Percentiles rank a stretch among this genome's conserved stretches.
These are phyloP conservation scores for Dendrobium catenatum DNA, from an alignment of 106 monocot species.

Conservation along the genomic window DNA sequence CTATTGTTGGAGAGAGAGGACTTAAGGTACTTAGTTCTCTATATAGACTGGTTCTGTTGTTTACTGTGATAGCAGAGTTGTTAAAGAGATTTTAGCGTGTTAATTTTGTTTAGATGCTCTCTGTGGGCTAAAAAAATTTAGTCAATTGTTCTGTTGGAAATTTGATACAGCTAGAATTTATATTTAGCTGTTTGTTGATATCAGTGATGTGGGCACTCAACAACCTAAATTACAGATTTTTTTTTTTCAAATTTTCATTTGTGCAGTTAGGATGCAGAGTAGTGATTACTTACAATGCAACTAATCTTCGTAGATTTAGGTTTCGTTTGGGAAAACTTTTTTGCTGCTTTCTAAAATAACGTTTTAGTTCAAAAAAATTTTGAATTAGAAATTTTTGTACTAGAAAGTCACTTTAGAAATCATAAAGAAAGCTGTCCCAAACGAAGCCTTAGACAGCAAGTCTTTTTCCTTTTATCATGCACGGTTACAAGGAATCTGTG, in stretches of 20 bases:
- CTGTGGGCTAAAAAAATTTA: neutral
- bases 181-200: neutral
- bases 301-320: neutral
- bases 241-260: neutral
- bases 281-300: neutral
- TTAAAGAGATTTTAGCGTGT: neutral
- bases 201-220: neutral
- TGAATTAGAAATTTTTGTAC: too few relatives aligned
- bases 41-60: neutral
- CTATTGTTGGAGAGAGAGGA: constrained; percentile 94
- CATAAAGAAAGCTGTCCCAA: too few relatives aligned
- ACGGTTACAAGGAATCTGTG: neutral
- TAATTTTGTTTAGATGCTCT: neutral
- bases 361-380: too few relatives aligned
- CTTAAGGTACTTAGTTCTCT: constrained; percentile 51
- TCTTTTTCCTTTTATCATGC: neutral
- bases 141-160: neutral
- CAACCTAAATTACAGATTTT: neutral
- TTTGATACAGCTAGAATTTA: neutral
- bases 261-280: neutral
- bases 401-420: too few relatives aligned
- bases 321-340: too few relatives aligned
- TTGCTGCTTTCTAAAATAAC: too few relatives aligned
- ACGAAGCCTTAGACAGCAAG: neutral
- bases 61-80: neutral